Evolutionary conservation across 768 basidiomycete species (phyloP).

Genomic region (Kwoniella mangroviensis): DNA sequence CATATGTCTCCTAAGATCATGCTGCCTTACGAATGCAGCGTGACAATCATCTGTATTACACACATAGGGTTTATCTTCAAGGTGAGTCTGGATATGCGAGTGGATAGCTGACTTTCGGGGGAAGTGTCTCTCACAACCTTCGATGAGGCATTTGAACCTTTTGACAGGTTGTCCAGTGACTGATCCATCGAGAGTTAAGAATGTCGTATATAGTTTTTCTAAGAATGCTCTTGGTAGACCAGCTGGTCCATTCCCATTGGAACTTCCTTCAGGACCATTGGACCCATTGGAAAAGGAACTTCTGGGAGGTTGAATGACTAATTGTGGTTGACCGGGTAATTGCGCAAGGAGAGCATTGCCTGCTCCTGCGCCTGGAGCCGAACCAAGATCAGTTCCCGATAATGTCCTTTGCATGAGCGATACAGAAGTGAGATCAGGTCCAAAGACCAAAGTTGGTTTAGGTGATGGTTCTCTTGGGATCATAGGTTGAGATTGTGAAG

Average conservation of each 20-base stretch:
- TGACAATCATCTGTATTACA: constrained; percentile 58
- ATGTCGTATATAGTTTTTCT: constrained; percentile 54
- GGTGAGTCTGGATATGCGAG: constrained; percentile 61
- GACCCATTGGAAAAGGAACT: background rate
- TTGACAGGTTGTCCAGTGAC: constrained; percentile 45
- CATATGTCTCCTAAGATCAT: constrained; percentile 60
- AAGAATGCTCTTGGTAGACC: constrained; percentile 53
- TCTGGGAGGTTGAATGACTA: constrained; percentile 27
- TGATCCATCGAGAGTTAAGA: constrained; percentile 45
- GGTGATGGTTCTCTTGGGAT: constrained; percentile 20
- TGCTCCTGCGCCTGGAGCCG: background rate
- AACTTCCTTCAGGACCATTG: background rate
- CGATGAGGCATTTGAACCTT: constrained; percentile 54
- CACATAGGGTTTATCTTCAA: constrained; percentile 60
- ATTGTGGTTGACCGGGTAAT: constrained; percentile 28
- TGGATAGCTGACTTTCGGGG: constrained; percentile 59
- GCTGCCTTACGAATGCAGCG: constrained; percentile 60
- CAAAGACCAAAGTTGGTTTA: constrained; percentile 23
- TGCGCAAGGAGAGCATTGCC: constrained; percentile 16
- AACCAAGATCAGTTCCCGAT: constrained; percentile 25
- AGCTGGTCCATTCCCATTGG: constrained; percentile 2
- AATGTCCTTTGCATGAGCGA: constrained; percentile 31
- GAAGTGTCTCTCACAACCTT: constrained; percentile 53
- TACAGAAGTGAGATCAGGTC: constrained; percentile 31
- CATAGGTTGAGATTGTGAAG: constrained; percentile 11